phyloP scores from a whole-genome alignment of 148 eudicot genomes.

The Amaranthus palmeri region DNA sequence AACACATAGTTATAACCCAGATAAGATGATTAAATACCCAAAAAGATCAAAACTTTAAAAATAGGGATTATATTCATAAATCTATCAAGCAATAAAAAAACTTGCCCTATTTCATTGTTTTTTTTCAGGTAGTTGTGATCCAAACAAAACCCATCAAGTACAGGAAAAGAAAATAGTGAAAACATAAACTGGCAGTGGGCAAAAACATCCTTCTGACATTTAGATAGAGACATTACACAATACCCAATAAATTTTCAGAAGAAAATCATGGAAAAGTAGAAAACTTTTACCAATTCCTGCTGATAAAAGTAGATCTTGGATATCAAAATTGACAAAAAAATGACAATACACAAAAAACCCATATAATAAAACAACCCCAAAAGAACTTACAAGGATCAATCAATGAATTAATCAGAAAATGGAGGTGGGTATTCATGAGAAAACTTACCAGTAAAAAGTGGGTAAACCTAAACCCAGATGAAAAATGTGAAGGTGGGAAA shows the following conservation, averaged over 20 bases:
- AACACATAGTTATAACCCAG: conserved; percentile 13
- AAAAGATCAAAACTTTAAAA: neutral
- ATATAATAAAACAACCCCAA: conserved; percentile 16
- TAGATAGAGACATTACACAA: conserved; percentile 27
- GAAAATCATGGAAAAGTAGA: neutral
- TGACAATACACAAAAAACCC: conserved; percentile 23
- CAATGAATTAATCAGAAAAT: conserved; percentile 10
- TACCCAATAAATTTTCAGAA: conserved; percentile 16
- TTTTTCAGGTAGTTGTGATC: neutral
- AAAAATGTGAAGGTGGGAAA: conserved; percentile 16
- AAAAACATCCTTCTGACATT: conserved; percentile 15
- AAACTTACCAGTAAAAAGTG: conserved; percentile 21
- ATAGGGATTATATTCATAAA: conserved; percentile 3
- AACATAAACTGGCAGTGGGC: conserved; percentile 4
- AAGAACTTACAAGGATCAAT: conserved; percentile 13
- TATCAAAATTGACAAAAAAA: conserved; percentile 13
- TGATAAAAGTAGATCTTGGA: conserved; percentile 21
- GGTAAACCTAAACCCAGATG: conserved; percentile 17
- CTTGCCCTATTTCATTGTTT: neutral
- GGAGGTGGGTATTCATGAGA: neutral
- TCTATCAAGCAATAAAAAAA: neutral
- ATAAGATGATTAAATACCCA: neutral
- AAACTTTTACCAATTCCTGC: conserved; percentile 14
- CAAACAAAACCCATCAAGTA: conserved; percentile 13
- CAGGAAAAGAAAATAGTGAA: conserved; percentile 5